Base-by-base conservation (phyloP, 805 yeast species). In the Saccharomyces paradoxus region DNA sequence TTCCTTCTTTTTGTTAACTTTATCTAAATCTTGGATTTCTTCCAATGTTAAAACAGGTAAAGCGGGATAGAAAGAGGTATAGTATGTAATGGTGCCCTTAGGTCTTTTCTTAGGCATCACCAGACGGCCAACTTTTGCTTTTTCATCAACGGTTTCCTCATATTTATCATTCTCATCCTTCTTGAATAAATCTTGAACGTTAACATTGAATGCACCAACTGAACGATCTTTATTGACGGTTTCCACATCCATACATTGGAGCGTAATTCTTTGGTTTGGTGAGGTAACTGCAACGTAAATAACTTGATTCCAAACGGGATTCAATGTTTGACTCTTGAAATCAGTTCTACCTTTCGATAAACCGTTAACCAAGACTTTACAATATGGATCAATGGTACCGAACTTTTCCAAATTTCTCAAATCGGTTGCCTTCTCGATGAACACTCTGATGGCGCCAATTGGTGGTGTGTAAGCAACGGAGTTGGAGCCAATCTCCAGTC, bases 191-290 rank as follows among this genome's bases (percentile, higher is more conserved):
- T 84, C 88, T 53, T 77, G 75, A 58, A 88, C 74, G 62, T 82
- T 81, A 22, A 94, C 72, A 63, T 84, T 85, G 72, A 88, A 85
- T 2, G 85, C 79, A 52, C 99, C 99, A 50, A 94, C 78, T 4
- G 95, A 81, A 63, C 97, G 82, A 71, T 94, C 99, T 47, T 82
- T 81, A n/a, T 86, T 81, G 53, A 74, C 78, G 56, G 79, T 79
- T 72, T 91, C 92, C 32, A 86, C 87, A 72, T 94, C 98, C 96
- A 94, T 87, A 6, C 84, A 95, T 68, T 94, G 98, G 54, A 94
- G 68, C 1, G 91, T 83, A 58, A 94, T 71, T 63, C 79, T 84
- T 70, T 91, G 97, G 66, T 86, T 85, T 26, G 89, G 82, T 48
- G 92, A 86, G 5, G 95, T 81, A 17, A 94, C 81, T 4, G 97